A percentile compares a stretch with the other conserved stretches of the same genome.
These are phyloP conservation scores for Fremontodendron californicum DNA, from an alignment of 345 rosid species.

Conservation along the genomic window DNA sequence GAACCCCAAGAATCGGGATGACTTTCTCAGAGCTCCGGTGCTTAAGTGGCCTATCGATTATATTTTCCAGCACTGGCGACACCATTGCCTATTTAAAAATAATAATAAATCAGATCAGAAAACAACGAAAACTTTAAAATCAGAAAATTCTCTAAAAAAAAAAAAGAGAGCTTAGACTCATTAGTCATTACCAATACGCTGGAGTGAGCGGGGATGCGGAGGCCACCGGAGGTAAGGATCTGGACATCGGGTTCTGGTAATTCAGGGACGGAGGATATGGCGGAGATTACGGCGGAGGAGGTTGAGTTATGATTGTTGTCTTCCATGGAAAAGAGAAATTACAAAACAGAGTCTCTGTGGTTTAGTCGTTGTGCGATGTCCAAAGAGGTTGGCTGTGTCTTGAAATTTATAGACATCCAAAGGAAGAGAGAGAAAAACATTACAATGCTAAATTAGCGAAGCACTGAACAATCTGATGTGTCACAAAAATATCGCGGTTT, in stretches of 20 bases:
- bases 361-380: slow-evolving; percentile 1
- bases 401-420: not conserved
- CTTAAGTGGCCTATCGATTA: slow-evolving; percentile 48
- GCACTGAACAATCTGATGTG: not conserved
- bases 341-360: not conserved
- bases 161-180: not conserved
- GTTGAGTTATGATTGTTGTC: not conserved
- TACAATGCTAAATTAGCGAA: too few species aligned
- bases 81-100: slow-evolving; percentile 46
- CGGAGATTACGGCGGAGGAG: slow-evolving; percentile 22
- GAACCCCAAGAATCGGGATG: slow-evolving; percentile 77
- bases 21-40: slow-evolving; percentile 48
- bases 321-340: slow-evolving; percentile 19
- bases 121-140: not conserved
- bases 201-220: slow-evolving; percentile 64
- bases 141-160: not conserved
- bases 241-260: slow-evolving; percentile 51
- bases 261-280: slow-evolving; percentile 15
- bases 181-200: slow-evolving; percentile 54
- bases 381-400: not conserved
- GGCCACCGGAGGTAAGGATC: slow-evolving; percentile 68
- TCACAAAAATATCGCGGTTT: not conserved
- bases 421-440: too few species aligned
- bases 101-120: not conserved
- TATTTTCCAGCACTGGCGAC: slow-evolving; percentile 60